Percentiles rank a stretch among this genome's conserved stretches.
phyloP scores from a whole-genome alignment of 345 rosid species.

The Lumnitzera racemosa region DNA sequence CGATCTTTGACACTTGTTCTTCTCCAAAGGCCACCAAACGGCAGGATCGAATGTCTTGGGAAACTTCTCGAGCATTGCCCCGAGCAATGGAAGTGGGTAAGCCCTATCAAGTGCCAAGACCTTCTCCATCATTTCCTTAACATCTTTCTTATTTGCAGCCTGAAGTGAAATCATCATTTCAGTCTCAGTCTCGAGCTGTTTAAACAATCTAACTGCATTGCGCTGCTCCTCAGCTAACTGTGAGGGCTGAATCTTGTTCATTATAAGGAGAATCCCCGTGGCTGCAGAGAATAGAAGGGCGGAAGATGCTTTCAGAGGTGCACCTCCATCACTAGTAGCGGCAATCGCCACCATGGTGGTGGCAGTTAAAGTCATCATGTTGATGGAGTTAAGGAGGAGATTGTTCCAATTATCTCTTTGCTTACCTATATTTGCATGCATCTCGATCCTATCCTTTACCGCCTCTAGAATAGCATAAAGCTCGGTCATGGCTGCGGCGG shows the following conservation, averaged over 20 bases:
- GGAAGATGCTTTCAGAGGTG: too few relatives aligned
- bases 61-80: conserved; percentile 9
- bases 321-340: too few relatives aligned
- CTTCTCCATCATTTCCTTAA: conserved; percentile 16
- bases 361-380: conserved; percentile 54
- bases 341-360: conserved; percentile 14
- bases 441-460: conserved; percentile 51
- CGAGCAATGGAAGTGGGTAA: too few relatives aligned
- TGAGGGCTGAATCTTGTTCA: too few relatives aligned
- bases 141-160: too few relatives aligned
- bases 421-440: conserved; percentile 53
- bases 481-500: not conserved
- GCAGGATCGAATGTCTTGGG: conserved; percentile 23
- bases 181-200: too few relatives aligned
- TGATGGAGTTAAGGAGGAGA: conserved; percentile 50
- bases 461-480: conserved; percentile 47
- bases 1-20: not conserved
- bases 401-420: conserved; percentile 60
- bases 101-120: conserved; percentile 1
- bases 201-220: too few relatives aligned
- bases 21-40: conserved; percentile 21
- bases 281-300: too few relatives aligned
- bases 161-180: too few relatives aligned
- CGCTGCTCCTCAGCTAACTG: too few relatives aligned
- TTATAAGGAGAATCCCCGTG: too few relatives aligned